Base-by-base conservation (phyloP, 495 filamentous ascomycete genomes). In the Corynascus novoguineensis region DNA sequence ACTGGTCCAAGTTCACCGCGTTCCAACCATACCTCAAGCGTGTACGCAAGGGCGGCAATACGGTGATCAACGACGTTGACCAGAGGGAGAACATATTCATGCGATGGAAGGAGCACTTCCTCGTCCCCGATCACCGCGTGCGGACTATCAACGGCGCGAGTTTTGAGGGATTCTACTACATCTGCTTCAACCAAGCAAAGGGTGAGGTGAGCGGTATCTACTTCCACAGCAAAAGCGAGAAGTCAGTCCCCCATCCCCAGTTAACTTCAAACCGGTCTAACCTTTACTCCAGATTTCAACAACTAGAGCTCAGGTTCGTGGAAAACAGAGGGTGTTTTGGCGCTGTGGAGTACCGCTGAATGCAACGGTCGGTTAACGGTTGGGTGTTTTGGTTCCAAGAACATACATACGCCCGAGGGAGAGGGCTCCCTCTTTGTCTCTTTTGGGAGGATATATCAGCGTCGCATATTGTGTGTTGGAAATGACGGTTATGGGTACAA, bases 151-250 rank as follows among this genome's bases (percentile, higher is more conserved):
- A 83, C 27, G 95, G 95, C 4, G 95, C 95, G 1, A 96, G 91
- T 62, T 99, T 97, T 64, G 95, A 99, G 61, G 95, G 95, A 0
- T 99, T 99, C 66, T 99, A 99, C 67, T 99, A 97, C 63, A 97
- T 99, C 56, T 97, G 92, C 73, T 99, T 97, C 75, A 96, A 97
- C 68, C 95, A 97, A 73, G 75, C 88, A 12, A 75, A 80, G 25
- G 93, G 93, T 15, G 86, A 78, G 32, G 86, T 99, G 15, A 89
- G 82, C 63, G 95, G 95, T 10, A 96, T 96, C 48, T 99, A 99
- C 71, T 99, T 95, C 70, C 95, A 99, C 73, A 86, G 90, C 28
- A 96, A 90, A 77, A 97, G 90, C 69, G 92, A 97, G 72, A 91
- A 90, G 88, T 96, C 75, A 72, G 87, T 80, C 42, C 29, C 19